Base-by-base conservation (phyloP, 495 filamentous ascomycete species). In the Trypethelium eluteriae region DNA sequence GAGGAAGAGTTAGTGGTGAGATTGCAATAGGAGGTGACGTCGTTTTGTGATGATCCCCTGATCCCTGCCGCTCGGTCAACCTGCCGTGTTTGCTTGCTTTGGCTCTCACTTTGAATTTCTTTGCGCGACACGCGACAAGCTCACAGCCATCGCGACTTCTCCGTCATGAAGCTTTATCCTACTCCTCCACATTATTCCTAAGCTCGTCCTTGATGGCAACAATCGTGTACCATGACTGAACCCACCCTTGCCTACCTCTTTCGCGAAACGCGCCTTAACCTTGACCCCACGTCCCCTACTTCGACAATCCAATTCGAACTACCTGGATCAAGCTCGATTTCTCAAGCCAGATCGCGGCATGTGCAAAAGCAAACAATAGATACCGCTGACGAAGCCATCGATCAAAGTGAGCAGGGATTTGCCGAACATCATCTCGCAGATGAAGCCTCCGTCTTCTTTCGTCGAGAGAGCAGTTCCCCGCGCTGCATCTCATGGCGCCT, bases 401-500 rank as follows among this genome's bases (percentile, higher is more conserved):
- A 82, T 69, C 86, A 88, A 71, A 87, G 92, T 71, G 91, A 94
- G 76, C 86, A 85, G 56, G 80, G 82, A 49, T 96, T 94, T 74
- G 82, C 87, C 53, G 78, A 82, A 69, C 82, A 81, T 38, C 83
- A 89, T 72, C 81, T 96, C 62, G 91, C 95, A 32, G 89, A 82
- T 2, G 85, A 92, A 38, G 89, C 89, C 32, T 89, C 90, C 0
- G 83, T 98, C 49, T 95, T 91, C 81, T 91, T 96, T 76, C 84
- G 93, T 64, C 85, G 84, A 71, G 81, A 86, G 70, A 84, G 85
- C 66, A 78, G 80, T 64, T 89, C 88, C 66, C 95, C 94, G 59
- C 85, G 90, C 70, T 88, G 83, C 72, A 92, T 98, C 70, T 81
- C 96, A 34, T 98, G 95, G 93, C 82, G 94, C 64, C 82, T 98